Evolutionary conservation across 2,329 filamentous ascomycete genomes (phyloP), one percentile per base, ranked within the genome.

Genomic region (Exophiala spinifera): DNA sequence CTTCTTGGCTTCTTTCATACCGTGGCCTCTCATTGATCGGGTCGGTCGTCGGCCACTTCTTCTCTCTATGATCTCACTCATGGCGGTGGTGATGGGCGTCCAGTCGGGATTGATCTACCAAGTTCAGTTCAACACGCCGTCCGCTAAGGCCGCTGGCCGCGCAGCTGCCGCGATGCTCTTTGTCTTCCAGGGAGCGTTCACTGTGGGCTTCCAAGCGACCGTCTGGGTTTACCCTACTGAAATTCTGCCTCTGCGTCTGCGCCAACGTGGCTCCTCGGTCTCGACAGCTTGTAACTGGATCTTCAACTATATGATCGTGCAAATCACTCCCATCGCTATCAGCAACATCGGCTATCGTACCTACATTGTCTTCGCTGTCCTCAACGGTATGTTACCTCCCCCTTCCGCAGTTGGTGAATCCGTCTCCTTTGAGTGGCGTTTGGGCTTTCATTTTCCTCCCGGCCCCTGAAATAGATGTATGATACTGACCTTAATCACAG

Each of bases 181-280:
- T 65, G 75, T 82, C 13, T 84, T 83, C 68, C 83, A 81, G 64
- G 79, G 79, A 1, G 80, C 79, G 69, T 85, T 85, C 65, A 80
- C 79, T 45, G 72, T 51, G 14, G 53, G 53, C 1, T 59, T 70
- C 23, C 25, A 46, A 19, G 53, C 36, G 0, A 77, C 70, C 43
- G 61, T 68, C 10, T 72, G 70, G 70, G 57, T 72, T 3, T 77
- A 76, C 52, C 74, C 76, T 0, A 72, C 75, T 1, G 76, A 79
- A 52, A 77, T 79, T 63, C 79, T 78, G 49, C 72, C 71, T 0
- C 64, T 79, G 28, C 67, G 70, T 1, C 78, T 78, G 68, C 68
- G 77, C 39, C 75, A 74, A 1, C 77, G 76, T 53, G 74, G 76
- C 3, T 74, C 76, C 0, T 74, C 76, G 0, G 52, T 79, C 1